phyloP scores from a whole-genome alignment of 805 yeast genomes.

The Teunomyces aglyptinius region DNA sequence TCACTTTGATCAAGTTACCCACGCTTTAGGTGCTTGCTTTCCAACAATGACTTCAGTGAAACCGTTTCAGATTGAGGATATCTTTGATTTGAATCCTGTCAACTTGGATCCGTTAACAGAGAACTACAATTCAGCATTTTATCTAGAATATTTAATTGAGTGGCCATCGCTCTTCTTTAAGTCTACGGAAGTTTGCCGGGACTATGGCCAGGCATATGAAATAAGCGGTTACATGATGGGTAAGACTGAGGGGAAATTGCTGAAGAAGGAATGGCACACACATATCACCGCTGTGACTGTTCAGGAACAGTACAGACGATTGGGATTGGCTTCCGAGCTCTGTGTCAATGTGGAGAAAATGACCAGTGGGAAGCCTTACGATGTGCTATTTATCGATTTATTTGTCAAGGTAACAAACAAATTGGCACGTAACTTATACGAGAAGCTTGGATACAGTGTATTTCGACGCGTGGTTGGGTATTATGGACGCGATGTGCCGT shows the following conservation, averaged over 20 bases:
- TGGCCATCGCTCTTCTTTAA: conserved; percentile 94
- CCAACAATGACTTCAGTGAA: conserved; percentile 74
- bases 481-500: conserved; percentile 59
- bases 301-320: conserved; percentile 73
- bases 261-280: conserved; percentile 84
- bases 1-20: neutral
- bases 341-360: conserved; percentile 71
- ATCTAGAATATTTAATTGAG: conserved; percentile 72
- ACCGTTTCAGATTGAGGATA: conserved; percentile 86
- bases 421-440: conserved; percentile 79
- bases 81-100: conserved; percentile 68
- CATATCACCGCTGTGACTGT: conserved; percentile 97
- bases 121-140: conserved; percentile 81
- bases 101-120: conserved; percentile 91
- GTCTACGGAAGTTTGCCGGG: conserved; percentile 44
- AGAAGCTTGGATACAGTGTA: conserved; percentile 80
- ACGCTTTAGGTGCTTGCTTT: neutral
- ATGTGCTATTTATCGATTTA: conserved; percentile 82
- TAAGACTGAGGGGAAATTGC: conserved; percentile 79
- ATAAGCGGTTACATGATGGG: conserved; percentile 86
- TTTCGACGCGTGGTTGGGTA: conserved; percentile 87
- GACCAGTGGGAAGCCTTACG: conserved; percentile 69
- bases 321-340: conserved; percentile 80
- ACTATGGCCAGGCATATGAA: conserved; percentile 16
- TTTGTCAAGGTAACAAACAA: conserved; percentile 86